Conservation (phyloP, 2,329 filamentous ascomycete species). For the Ascochyta lentis region DNA sequence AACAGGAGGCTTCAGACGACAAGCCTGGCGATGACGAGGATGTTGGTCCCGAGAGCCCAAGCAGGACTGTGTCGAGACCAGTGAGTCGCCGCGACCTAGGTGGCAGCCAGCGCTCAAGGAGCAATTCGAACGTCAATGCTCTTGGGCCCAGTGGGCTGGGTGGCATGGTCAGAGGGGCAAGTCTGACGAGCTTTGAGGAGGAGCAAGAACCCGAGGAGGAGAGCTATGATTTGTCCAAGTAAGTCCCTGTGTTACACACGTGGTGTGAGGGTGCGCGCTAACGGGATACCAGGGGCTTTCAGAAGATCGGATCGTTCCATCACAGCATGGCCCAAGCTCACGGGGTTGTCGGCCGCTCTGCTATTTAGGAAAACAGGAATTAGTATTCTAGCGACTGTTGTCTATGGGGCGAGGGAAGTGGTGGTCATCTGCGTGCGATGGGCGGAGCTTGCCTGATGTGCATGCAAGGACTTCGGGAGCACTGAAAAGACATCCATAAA, state of each 20-base stretch:
- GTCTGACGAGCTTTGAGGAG: conserved; percentile 46
- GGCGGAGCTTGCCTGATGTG: no score
- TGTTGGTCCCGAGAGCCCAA: conserved; percentile 42
- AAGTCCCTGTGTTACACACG: conserved; percentile 29
- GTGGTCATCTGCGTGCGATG: no score
- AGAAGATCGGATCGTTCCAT: conserved; percentile 58
- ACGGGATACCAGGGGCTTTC: conserved; percentile 52
- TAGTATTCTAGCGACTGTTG: background rate
- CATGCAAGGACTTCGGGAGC: no score
- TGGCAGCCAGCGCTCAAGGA: conserved; percentile 35
- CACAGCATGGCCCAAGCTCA: conserved; percentile 43
- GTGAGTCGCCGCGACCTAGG: conserved; percentile 41
- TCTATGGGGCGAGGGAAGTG: background rate
- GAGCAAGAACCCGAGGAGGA: conserved; percentile 54
- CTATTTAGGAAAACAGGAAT: conserved; percentile 1
- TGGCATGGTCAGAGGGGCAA: conserved; percentile 46
- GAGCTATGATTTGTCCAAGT: conserved; percentile 59
- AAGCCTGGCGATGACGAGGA: conserved; percentile 46
- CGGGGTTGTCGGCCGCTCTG: conserved; percentile 31
- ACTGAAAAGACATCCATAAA: no score
- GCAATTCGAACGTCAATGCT: conserved; percentile 40
- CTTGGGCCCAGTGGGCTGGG: conserved; percentile 30
- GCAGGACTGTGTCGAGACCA: conserved; percentile 44
- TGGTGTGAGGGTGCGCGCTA: conserved; percentile 13
- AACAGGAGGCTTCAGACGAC: conserved; percentile 37